Evolutionary conservation across 2,329 filamentous ascomycete genomes (phyloP).

Genomic region (Incumbomyces delicatus): DNA sequence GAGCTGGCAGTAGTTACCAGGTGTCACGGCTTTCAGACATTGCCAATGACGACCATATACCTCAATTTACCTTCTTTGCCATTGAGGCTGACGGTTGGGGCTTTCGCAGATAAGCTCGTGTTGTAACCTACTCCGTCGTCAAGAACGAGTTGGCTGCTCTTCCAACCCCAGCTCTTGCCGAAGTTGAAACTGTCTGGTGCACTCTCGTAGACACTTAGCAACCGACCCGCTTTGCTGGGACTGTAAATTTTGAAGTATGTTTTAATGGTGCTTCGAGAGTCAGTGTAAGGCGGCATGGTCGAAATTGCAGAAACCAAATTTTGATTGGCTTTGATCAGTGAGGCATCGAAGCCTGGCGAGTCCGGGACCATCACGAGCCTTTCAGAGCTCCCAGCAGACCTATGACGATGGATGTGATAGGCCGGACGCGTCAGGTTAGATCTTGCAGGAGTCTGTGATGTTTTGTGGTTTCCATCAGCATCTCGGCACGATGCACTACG

Average conservation of each 20-base stretch:
- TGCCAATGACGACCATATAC: constrained; percentile 53
- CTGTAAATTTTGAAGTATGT: constrained; percentile 55
- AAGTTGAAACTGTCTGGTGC: constrained; percentile 52
- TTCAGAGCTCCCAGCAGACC: background rate
- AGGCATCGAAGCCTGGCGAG: constrained; percentile 22
- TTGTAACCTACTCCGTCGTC: constrained; percentile 83
- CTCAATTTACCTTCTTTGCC: constrained; percentile 41
- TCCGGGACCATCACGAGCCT: background rate
- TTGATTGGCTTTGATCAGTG: constrained; percentile 20
- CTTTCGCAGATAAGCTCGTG: constrained; percentile 20
- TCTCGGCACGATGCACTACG: constrained; percentile 37
- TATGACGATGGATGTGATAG: background rate
- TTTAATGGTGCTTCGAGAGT: constrained; percentile 47
- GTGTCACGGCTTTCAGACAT: constrained; percentile 7
- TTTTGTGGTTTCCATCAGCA: constrained; percentile 28
- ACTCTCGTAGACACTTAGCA: constrained; percentile 50
- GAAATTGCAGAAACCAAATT: constrained; percentile 25
- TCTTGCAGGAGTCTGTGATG: constrained; percentile 12
- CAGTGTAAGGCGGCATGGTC: constrained; percentile 45
- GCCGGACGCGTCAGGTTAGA: constrained; percentile 1
- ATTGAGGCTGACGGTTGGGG: constrained; percentile 26
- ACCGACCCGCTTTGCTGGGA: constrained; percentile 48
- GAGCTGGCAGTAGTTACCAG: too few relatives aligned
- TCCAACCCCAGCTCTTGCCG: constrained; percentile 53
- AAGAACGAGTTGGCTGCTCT: constrained; percentile 57